Base-by-base conservation (phyloP, 2,329 filamentous ascomycete genomes). In the Aplosporella prunicola region DNA sequence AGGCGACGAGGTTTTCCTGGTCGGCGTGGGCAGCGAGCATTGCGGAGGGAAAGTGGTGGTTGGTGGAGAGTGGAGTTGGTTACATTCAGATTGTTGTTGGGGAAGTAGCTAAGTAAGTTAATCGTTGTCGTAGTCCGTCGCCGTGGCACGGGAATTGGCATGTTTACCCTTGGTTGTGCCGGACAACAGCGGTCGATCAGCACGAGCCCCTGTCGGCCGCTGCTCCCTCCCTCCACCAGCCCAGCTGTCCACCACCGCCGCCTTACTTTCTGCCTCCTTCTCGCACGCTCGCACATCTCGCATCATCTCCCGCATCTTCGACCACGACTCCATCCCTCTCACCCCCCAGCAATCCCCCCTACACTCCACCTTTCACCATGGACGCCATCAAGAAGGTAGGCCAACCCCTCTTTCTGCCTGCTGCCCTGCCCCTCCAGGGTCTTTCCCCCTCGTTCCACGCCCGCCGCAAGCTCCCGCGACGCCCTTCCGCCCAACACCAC, bases 1-100 rank as follows among this genome's bases (percentile, higher is more conserved):
- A 74, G 56, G 85, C 78, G 51, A 85, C 74, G 58, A 85, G 64
- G 62, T 95, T 95, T 62, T 95, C 88, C 64, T 94, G 86, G 61
- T 94, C 83, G 51, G 78, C 75, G 20, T 57, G 60, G 54, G 80
- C 71, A 43, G 83, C 82, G 56, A 86, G 69, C 85, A 88, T 93
- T 42, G 44, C 67, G 51, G 48, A 50, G 49, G 57, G 57, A 45
- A 39, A 39, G 40, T 33, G 45, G 20, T 41, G 49, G 55, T 43
- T n/a, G n/a, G n/a, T n/a, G n/a, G n/a, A n/a, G n/a, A n/a, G n/a
- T n/a, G n/a, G n/a, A n/a, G n/a, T n/a, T n/a, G n/a, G n/a, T n/a
- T n/a, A n/a, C n/a, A n/a, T n/a, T n/a, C n/a, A n/a, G n/a, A n/a
- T n/a, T n/a, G n/a, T n/a, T n/a, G n/a, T n/a, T n/a, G n/a, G n/a